Conservation (phyloP, 2,329 filamentous ascomycete species). For the Teratosphaeria destructans region DNA sequence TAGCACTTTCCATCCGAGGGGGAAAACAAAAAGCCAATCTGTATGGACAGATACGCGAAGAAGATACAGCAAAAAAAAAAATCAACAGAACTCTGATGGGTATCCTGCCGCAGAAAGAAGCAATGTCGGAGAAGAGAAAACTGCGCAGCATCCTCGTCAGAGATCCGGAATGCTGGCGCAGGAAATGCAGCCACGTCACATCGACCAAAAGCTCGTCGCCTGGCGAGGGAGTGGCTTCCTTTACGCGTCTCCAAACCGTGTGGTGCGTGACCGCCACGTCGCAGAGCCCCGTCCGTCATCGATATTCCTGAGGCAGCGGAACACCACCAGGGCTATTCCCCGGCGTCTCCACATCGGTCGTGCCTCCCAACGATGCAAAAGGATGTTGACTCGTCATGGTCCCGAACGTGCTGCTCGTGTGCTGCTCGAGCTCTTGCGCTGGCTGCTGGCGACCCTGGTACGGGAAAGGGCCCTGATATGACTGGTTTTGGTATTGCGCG, state of each 20-base stretch:
- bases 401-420: conserved; percentile 2
- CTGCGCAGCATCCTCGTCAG: conserved; percentile 1
- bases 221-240: neutral
- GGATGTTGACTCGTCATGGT: conserved; percentile 5
- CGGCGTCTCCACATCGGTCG: conserved; percentile 6
- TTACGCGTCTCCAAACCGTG: neutral
- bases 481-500: conserved; percentile 1
- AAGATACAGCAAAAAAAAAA: neutral
- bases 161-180: neutral
- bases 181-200: neutral
- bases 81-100: neutral
- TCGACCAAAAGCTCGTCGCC: neutral
- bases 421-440: neutral
- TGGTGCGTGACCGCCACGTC: neutral
- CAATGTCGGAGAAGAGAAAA: neutral
- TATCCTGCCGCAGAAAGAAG: conserved; percentile 1
- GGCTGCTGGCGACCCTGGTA: conserved; percentile 1
- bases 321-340: conserved; percentile 12
- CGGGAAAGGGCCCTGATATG: conserved; percentile 1
- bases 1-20: neutral
- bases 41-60: neutral
- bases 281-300: neutral
- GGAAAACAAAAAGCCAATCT: neutral
- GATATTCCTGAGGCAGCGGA: conserved; percentile 11
- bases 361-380: conserved; percentile 4